Conservation (phyloP, 768 basidiomycete species). For the Auricularia cornea region DNA sequence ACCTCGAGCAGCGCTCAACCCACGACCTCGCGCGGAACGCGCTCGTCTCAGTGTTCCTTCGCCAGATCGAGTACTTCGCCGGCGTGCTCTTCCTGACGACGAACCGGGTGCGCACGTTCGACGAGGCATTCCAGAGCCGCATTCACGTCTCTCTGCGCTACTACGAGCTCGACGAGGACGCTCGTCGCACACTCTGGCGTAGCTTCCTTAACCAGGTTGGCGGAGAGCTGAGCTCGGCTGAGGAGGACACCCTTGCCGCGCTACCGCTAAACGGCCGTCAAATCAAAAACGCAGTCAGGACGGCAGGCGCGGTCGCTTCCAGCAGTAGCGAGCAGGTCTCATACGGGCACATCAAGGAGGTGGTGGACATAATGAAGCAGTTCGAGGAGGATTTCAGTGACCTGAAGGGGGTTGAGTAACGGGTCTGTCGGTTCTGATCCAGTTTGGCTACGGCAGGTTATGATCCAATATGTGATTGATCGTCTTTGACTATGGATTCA, state of each 20-base stretch:
- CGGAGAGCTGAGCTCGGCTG: conserved; percentile 28
- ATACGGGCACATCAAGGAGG: conserved; percentile 47
- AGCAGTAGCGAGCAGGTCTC: conserved; percentile 38
- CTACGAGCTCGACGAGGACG: conserved; percentile 45
- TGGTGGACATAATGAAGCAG: conserved; percentile 54
- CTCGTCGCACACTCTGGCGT: conserved; percentile 51
- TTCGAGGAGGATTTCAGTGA: conserved; percentile 22
- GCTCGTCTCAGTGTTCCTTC: conserved; percentile 58
- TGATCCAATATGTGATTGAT: too few relatives aligned
- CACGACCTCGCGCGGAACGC: conserved; percentile 60
- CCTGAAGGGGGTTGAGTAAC: too few relatives aligned
- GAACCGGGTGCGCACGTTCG: conserved; percentile 29
- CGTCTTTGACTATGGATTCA: too few relatives aligned
- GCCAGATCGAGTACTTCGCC: conserved; percentile 23
- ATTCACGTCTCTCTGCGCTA: conserved; percentile 43
- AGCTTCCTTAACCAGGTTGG: conserved; percentile 43
- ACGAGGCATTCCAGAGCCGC: conserved; percentile 27
- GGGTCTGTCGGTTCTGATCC: too few relatives aligned
- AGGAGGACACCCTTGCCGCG: conserved; percentile 40
- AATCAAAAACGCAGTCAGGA: conserved; percentile 63
- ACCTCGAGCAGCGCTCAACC: conserved; percentile 58
- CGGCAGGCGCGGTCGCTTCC: conserved; percentile 49
- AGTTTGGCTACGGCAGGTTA: too few relatives aligned
- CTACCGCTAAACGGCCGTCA: conserved; percentile 54
- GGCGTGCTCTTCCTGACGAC: conserved; percentile 34